Percentiles rank a stretch among this genome's conserved stretches.
phyloP scores from a whole-genome alignment of 2,329 filamentous ascomycete genomes.

The Penicillium brevicompactum region DNA sequence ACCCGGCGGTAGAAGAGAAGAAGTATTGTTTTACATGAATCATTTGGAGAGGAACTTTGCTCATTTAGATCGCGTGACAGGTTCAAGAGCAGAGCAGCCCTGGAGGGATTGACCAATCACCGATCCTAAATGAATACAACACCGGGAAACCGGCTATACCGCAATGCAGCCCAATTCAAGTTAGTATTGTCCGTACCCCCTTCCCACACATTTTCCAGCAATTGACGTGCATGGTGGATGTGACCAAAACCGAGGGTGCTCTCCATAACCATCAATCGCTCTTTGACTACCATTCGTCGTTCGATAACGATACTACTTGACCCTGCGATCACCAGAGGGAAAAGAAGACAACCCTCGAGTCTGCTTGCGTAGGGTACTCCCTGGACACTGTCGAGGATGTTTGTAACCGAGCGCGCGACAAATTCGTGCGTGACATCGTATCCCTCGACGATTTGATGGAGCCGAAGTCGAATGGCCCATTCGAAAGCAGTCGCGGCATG shows the following conservation, averaged over 20 bases:
- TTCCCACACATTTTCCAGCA: slow-evolving; percentile 47
- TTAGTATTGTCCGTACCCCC: slow-evolving; percentile 12
- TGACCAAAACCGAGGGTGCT: slow-evolving; percentile 48
- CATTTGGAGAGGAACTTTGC: background rate
- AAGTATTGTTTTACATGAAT: too few relatives aligned
- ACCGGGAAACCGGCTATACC: slow-evolving; percentile 30
- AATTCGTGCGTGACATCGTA: slow-evolving; percentile 41
- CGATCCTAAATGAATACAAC: slow-evolving; percentile 24
- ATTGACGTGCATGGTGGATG: slow-evolving; percentile 43
- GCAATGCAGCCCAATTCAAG: slow-evolving; percentile 33
- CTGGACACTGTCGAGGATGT: slow-evolving; percentile 42
- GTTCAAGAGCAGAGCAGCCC: too few relatives aligned
- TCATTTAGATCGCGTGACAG: background rate
- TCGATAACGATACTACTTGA: slow-evolving; percentile 42
- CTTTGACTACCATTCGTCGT: slow-evolving; percentile 40
- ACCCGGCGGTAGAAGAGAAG: too few relatives aligned
- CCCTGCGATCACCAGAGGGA: slow-evolving; percentile 48
- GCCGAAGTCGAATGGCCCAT: slow-evolving; percentile 44
- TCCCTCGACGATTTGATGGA: slow-evolving; percentile 49
- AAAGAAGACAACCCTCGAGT: slow-evolving; percentile 45
- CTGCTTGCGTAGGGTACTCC: slow-evolving; percentile 46
- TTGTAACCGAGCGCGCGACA: slow-evolving; percentile 35
- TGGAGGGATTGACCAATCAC: too few relatives aligned
- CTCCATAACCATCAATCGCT: slow-evolving; percentile 49
- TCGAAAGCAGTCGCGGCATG: slow-evolving; percentile 45